Evolutionary conservation across 768 basidiomycete genomes (phyloP).

Genomic region (Hydnomerulius pinastri): DNA sequence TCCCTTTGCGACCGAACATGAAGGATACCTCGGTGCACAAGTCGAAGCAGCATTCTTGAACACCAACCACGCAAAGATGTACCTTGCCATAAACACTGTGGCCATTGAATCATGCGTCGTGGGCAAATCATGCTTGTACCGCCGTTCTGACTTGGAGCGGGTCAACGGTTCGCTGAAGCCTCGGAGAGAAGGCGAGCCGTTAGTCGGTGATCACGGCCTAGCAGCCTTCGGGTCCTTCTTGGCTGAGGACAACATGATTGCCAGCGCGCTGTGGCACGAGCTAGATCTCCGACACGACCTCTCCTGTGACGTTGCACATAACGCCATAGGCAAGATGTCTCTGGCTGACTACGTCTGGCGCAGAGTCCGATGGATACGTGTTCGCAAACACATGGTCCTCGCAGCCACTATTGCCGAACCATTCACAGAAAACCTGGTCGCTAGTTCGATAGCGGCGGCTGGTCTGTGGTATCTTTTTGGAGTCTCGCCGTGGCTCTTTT

Average conservation of each 20-base stretch:
- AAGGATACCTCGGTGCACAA: slow-evolving; percentile 70
- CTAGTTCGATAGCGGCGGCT: slow-evolving; percentile 63
- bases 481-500: slow-evolving; percentile 54
- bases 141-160: slow-evolving; percentile 82
- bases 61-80: slow-evolving; percentile 98
- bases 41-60: slow-evolving; percentile 95
- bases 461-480: slow-evolving; percentile 53
- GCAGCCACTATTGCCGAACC: slow-evolving; percentile 88
- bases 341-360: slow-evolving; percentile 84
- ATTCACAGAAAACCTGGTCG: slow-evolving; percentile 83
- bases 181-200: slow-evolving; percentile 21
- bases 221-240: slow-evolving; percentile 84
- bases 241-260: slow-evolving; percentile 99
- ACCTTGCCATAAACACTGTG: slow-evolving; percentile 87
- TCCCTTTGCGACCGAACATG: slow-evolving; percentile 80
- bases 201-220: slow-evolving; percentile 51
- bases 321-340: slow-evolving; percentile 87
- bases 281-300: slow-evolving; percentile 85
- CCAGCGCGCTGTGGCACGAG: slow-evolving; percentile 89
- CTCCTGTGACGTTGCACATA: slow-evolving; percentile 87
- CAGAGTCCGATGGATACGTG: slow-evolving; percentile 94
- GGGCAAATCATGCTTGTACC: slow-evolving; percentile 94
- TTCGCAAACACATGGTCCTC: slow-evolving; percentile 91
- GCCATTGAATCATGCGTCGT: slow-evolving; percentile 94
- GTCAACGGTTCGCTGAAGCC: slow-evolving; percentile 69